Base-by-base conservation (phyloP, 768 basidiomycete species). In the Agaricus bisporus region DNA sequence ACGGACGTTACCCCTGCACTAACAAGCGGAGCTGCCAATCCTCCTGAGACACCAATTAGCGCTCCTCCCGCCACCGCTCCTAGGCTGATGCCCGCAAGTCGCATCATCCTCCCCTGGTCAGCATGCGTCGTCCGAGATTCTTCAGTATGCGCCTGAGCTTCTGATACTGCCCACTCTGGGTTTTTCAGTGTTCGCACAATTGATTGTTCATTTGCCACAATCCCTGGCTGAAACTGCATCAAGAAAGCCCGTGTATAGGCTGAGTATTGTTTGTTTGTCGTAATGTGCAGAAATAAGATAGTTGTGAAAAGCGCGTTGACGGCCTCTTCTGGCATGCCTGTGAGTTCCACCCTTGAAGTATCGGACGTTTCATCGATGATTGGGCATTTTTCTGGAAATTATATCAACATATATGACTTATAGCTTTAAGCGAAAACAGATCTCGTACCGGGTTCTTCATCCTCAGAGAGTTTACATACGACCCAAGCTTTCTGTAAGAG, bases 41-140 rank as follows among this genome's bases (percentile, higher is more conserved):
- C 80, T 43, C 80, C 81, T n/a, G 80, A 80, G 20, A 82, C 70
- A 4, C 80, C 81, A 12, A 82, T 64, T 29, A 82, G 66, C 18
- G 80, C 70, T 12, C 80, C 81, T 12, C 80, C 81, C 3, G 76
- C 80, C 12, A 81, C 65, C 22, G 80, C 79, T 14, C 75, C 78
- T 17, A 78, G 59, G 2, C 78, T 78, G 35, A 80, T 68, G 25
- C 80, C 79, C n/a, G 72, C 68, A 52, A 68, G 68, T 28, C 80
- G 70, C 54, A 76, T 59, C 2, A 69, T 66, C 59, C 67, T 71
- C 15, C 72, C 70, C 35, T 65, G 63, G 45, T 68, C 64, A 3
- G 78, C 78, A 55, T 79, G 77, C 14, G 68, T 60, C 44, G 68
- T 62, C 42, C 64, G 74, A 2, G 75, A 67, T 22, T 58, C 62